Evolutionary conservation across 2,329 filamentous ascomycete species (phyloP), one percentile per base, ranked within the genome.

Genomic region (Boeremia lycopersici): DNA sequence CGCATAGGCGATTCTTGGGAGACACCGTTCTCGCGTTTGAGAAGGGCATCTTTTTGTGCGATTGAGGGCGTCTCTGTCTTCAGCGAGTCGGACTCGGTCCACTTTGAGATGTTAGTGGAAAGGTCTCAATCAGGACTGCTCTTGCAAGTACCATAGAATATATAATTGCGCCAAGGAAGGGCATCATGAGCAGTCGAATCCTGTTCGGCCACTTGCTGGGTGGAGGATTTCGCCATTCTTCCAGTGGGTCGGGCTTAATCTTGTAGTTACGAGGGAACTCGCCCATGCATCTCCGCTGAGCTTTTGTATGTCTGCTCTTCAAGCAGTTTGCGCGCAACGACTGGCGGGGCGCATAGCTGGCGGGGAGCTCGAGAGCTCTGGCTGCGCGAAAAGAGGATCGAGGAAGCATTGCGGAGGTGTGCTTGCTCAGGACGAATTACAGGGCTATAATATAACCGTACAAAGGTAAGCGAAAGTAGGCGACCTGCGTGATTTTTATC

Each of bases 1-100:
- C 95, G 92, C 93, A 99, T 98, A 2, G 95, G 93, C 12, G 93
- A 97, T 66, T 87, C 81, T 53, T 87, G 83, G 42, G 82, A 88
- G 44, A 98, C 83, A 60, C 86, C 86, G 52, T 86, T 84, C 74
- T 95, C 89, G 59, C 89, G 87, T 77, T 95, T 96, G 64, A 86
- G 84, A 59, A 91, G 82, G 61, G 85, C 86, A 75, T 98, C 95
- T 67, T 90, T 86, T 72, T 96, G 90, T 67, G 91, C 92, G 63
- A 97, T 90, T 35, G 89, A 84, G 28, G 89, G 82, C 41, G 78
- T 70, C 65, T 93, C 89, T 68, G 76, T 70, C 62, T 78, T 69
- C 53, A 76, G 63, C 33, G 74, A 67, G 56, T 74, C 76, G 5
- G 52, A 55, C 61, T 77, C 67, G 48, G 67, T 73, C 59, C 63